Base-by-base conservation (phyloP, 768 basidiomycete genomes). In the Phylloporus sp. region DNA sequence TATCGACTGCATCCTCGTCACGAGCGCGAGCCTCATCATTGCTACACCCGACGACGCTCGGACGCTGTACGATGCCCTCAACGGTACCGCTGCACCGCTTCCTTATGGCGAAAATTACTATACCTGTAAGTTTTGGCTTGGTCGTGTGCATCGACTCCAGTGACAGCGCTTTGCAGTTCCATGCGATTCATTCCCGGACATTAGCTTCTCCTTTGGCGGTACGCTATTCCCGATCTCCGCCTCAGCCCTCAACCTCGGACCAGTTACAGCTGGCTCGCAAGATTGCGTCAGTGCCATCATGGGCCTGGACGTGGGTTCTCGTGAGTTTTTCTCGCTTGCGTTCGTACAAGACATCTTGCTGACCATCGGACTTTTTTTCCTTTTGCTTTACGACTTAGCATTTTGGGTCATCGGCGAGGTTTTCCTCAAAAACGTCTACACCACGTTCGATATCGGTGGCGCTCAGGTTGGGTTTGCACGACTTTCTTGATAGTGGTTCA, bases 351-450 rank as follows among this genome's bases (percentile, higher is more conserved):
- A 15, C 15, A n/a, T n/a, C 33, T 5, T 38, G 37, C 15, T 33
- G 22, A 33, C 9, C 27, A 20, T n/a, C 4, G 24, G 6, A 9
- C 24, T 11, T 6, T 14, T 2, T 38, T 18, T 17, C 11, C 6
- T 14, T 2, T 38, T 18, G 10, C 7, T 9, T 8, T 22, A 7
- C 31, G 18, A 35, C 11, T n/a, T 21, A 54, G 45, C 38, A 4
- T 58, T 61, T 41, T 69, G 65, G 66, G 47, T 66, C 28, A 21
- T 67, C 9, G 65, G 68, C 3, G 65, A 65, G 15, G 58, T 66
- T 20, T 73, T 76, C 69, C 55, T 75, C 48, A 60, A 59, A 42
- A 66, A 64, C 21, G 69, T 71, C 24, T 77, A 72, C 48, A 68
- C 71, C n/a, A 53, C 54, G 5, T 74, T 73, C 52, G 68, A 73